Conservation (phyloP, 2,329 filamentous ascomycete genomes). For the Colletotrichum musicola region DNA sequence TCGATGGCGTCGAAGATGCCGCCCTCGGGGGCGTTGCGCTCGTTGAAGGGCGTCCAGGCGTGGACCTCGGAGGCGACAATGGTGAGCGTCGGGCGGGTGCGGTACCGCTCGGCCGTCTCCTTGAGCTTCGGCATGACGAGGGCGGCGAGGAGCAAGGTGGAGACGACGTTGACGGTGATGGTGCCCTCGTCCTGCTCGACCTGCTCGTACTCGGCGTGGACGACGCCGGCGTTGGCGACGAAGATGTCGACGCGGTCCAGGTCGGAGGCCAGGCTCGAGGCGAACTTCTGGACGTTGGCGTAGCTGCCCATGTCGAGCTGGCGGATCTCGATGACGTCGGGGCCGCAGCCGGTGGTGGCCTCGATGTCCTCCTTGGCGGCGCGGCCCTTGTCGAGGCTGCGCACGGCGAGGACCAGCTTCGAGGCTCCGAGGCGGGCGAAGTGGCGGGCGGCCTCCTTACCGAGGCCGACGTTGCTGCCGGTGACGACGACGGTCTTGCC, state of each 20-base stretch:
- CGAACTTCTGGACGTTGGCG: constrained; percentile 60
- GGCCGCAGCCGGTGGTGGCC: constrained; percentile 41
- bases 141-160: constrained; percentile 62
- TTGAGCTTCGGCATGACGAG: constrained; percentile 65
- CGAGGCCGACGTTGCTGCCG: constrained; percentile 51
- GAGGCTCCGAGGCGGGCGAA: constrained; percentile 38
- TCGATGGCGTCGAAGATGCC: constrained; percentile 47
- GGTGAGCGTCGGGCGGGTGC: constrained; percentile 43
- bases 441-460: constrained; percentile 50
- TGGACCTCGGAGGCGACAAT: constrained; percentile 47
- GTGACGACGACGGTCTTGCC: constrained; percentile 51
- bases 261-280: constrained; percentile 47
- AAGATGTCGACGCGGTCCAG: constrained; percentile 58
- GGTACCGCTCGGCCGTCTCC: constrained; percentile 46
- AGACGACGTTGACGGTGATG: constrained; percentile 66
- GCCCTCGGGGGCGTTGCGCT: constrained; percentile 44
- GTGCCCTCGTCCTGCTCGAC: constrained; percentile 61
- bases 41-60: constrained; percentile 44
- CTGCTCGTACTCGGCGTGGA: constrained; percentile 46
- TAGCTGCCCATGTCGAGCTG: constrained; percentile 61
- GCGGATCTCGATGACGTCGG: constrained; percentile 61
- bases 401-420: constrained; percentile 40
- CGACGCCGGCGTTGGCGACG: constrained; percentile 58
- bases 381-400: constrained; percentile 39
- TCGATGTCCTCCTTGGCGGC: constrained; percentile 54